Percentiles rank a stretch among this genome's conserved stretches.
phyloP scores from a whole-genome alignment of 2,329 filamentous ascomycete species.

The Aspergillus neotritici region DNA sequence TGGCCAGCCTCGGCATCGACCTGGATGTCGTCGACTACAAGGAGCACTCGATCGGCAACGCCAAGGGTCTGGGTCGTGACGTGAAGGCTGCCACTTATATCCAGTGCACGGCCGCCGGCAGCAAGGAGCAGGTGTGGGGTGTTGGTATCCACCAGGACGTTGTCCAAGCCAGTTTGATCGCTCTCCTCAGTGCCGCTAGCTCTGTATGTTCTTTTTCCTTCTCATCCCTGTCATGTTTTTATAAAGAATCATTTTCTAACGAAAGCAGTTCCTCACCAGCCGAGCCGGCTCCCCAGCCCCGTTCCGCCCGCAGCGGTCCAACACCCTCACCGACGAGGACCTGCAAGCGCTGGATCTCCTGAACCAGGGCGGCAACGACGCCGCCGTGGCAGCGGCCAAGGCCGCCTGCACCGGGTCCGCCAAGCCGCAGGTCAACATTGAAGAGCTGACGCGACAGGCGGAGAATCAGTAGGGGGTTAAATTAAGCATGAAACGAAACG shows the following conservation, averaged over 20 bases:
- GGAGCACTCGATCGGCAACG: constrained; percentile 73
- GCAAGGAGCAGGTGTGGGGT: constrained; percentile 47
- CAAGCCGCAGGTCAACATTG: constrained; percentile 32
- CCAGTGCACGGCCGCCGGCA: constrained; percentile 68
- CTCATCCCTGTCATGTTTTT: background rate
- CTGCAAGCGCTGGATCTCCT: constrained; percentile 41
- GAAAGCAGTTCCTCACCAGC: constrained; percentile 62
- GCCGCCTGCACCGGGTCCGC: constrained; percentile 21
- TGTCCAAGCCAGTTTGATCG: constrained; percentile 81
- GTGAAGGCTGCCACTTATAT: constrained; percentile 96
- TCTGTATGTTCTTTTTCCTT: constrained; percentile 56
- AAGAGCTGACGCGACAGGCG: constrained; percentile 34
- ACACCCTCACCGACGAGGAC: constrained; percentile 44
- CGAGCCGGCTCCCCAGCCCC: constrained; percentile 63
- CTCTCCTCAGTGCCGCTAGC: constrained; percentile 75
- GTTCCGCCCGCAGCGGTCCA: constrained; percentile 53
- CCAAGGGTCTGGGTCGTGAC: constrained; percentile 57
- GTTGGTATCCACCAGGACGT: constrained; percentile 76
- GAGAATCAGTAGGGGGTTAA: constrained; percentile 21
- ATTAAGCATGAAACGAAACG: constrained; percentile 3
- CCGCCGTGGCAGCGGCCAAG: constrained; percentile 11
- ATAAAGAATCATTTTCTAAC: background rate
- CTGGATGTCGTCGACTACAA: constrained; percentile 93
- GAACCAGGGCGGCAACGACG: constrained; percentile 19
- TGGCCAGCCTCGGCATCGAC: constrained; percentile 72